Conservation (phyloP, 1,284 basidiomycete genomes). For the Moesziomyces antarcticus region DNA sequence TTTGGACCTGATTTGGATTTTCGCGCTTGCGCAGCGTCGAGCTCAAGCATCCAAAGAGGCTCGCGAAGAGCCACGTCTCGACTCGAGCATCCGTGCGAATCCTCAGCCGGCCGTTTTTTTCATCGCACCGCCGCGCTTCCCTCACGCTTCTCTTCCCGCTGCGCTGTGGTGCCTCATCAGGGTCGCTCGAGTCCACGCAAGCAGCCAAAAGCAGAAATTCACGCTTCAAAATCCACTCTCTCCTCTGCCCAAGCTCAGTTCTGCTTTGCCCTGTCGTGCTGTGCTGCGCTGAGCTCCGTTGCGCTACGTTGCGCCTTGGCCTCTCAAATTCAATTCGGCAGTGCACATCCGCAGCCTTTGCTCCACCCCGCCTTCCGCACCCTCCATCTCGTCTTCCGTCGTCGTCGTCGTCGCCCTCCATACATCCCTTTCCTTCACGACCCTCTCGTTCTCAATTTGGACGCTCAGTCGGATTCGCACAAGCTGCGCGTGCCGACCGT, state of each 20-base stretch:
- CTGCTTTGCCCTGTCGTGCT: neutral
- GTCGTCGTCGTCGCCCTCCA: slow-evolving; percentile 11
- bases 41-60: too few relatives aligned
- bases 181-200: too few relatives aligned
- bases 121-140: too few relatives aligned
- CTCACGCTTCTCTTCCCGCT: too few relatives aligned
- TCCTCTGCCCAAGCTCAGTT: slow-evolving; percentile 7
- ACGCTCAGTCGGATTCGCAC: neutral
- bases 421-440: neutral
- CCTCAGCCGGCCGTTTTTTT: too few relatives aligned
- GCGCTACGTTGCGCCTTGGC: neutral
- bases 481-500: neutral
- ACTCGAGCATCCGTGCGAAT: too few relatives aligned
- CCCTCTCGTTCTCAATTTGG: slow-evolving; percentile 1
- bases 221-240: too few relatives aligned
- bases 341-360: neutral
- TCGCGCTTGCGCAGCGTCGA: too few relatives aligned
- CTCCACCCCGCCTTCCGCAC: slow-evolving; percentile 1
- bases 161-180: too few relatives aligned
- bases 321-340: neutral
- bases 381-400: slow-evolving; percentile 1
- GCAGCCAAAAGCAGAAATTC: too few relatives aligned
- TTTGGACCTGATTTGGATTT: too few relatives aligned
- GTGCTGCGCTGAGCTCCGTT: neutral
- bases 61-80: too few relatives aligned